These are phyloP conservation scores for Sicyos edulis DNA, from an alignment of 306 rosid species.

Conservation along the genomic window DNA sequence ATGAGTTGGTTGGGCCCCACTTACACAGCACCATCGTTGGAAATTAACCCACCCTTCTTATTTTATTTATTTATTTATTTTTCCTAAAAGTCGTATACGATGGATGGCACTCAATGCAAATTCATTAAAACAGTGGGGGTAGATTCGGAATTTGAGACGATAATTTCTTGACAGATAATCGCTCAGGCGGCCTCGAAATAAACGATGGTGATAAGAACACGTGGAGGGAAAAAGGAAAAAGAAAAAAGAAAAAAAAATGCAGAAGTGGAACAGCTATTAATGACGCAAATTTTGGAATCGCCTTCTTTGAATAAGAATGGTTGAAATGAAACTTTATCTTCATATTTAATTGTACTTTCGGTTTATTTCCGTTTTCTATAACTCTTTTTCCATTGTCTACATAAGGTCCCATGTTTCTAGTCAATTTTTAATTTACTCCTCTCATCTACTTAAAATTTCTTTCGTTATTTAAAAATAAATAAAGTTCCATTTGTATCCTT, in stretches of 20 bases:
- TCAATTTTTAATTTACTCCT: background rate
- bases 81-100: background rate
- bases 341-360: background rate
- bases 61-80: background rate
- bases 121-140: background rate
- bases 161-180: background rate
- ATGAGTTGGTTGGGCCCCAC: conserved; percentile 16
- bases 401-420: no score
- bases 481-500: background rate
- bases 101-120: conserved; percentile 6
- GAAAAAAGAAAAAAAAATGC: no score
- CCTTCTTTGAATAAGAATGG: conserved; percentile 4
- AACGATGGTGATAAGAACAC: conserved; percentile 13
- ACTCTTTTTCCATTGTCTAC: no score
- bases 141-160: background rate
- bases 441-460: background rate
- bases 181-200: background rate
- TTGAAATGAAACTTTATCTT: background rate
- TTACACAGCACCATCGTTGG: no score
- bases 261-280: background rate
- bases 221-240: background rate
- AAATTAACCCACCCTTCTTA: background rate
- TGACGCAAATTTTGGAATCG: background rate
- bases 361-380: background rate
- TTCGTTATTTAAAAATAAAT: no score